Base-by-base conservation (phyloP, 2,329 filamentous ascomycete genomes). In the Alternaria alternata region DNA sequence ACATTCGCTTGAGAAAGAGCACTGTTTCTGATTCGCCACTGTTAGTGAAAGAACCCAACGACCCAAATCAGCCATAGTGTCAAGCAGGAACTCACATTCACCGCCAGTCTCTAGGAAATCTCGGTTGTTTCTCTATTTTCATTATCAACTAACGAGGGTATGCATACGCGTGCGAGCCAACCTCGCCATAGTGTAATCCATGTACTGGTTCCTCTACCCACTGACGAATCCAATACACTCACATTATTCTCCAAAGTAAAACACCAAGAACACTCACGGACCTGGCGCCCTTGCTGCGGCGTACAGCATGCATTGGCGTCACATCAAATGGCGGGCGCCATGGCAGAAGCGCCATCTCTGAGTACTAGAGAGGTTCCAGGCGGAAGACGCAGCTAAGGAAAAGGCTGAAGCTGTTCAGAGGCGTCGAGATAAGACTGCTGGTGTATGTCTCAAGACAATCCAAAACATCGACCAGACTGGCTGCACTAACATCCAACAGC, bases 261-360 rank as follows among this genome's bases (percentile, higher is more conserved):
- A n/a, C 12, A 24, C 24, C 16, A 9, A 14, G 20, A n/a, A 36
- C 16, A 24, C 18, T 9, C 24, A 8, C 12, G 16, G n/a, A 9
- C 18, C n/a, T 18, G 8, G 12, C 16, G 6, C 18, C 20, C 9
- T 38, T 36, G 18, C 28, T 20, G 9, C 14, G n/a, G 11, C 14
- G 24, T 34, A n/a, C 42, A 42, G 6, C 43, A 59, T 59, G 57
- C 57, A 59, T 32, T 59, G 51, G 51, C 51, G 57, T 28, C 51
- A 51, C 36, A 51, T 59, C 22, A 59, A 59, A 30, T 42, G 44
- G 43, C 43, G 51, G 12, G 39, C 39, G 28, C 56, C 51, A 20
- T 43, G 44, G 43, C 42, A 41, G 16, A 53, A 48, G 34, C 56
- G 56, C 30, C 38, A 53, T 14, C 44, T 43, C 5, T 49, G 44